phyloP scores from a whole-genome alignment of 78 protist genomes.

The Polysphondylium violaceum region DNA sequence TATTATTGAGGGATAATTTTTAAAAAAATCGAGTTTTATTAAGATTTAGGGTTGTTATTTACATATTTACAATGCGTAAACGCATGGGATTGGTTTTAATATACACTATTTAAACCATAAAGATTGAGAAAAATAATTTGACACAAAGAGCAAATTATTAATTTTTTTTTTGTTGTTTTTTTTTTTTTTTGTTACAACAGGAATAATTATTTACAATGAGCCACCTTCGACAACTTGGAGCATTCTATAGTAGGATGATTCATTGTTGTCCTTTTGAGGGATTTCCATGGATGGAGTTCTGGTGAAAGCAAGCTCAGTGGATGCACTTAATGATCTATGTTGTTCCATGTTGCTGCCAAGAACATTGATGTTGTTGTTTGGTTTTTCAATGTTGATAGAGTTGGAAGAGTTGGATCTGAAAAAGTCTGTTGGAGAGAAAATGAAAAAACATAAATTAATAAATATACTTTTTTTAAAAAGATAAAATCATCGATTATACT shows the following conservation, averaged over 20 bases:
- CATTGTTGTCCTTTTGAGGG: background rate
- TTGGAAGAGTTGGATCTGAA: slow-evolving; percentile 1
- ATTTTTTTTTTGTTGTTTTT: slow-evolving; percentile 18
- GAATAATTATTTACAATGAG: slow-evolving; percentile 36
- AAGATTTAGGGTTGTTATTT: too few relatives aligned
- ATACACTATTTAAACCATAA: too few relatives aligned
- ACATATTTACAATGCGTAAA: too few relatives aligned
- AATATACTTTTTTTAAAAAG: background rate
- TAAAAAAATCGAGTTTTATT: too few relatives aligned
- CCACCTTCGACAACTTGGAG: slow-evolving; percentile 59
- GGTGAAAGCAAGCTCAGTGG: background rate
- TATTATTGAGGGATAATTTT: too few relatives aligned
- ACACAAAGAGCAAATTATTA: too few relatives aligned
- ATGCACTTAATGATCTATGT: slow-evolving; percentile 5
- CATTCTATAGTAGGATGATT: slow-evolving; percentile 60
- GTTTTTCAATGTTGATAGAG: background rate
- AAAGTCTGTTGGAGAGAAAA: background rate
- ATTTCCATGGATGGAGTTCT: slow-evolving; percentile 35
- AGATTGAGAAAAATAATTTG: too few relatives aligned
- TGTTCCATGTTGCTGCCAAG: background rate
- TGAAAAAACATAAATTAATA: too few relatives aligned
- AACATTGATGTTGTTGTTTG: background rate
- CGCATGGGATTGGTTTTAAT: too few relatives aligned
- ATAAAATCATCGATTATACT: too few relatives aligned
- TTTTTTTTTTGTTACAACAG: too few relatives aligned